These are phyloP conservation scores for Colletotrichum cuscutae DNA, from an alignment of 2,329 filamentous ascomycete genomes.

Conservation along the genomic window DNA sequence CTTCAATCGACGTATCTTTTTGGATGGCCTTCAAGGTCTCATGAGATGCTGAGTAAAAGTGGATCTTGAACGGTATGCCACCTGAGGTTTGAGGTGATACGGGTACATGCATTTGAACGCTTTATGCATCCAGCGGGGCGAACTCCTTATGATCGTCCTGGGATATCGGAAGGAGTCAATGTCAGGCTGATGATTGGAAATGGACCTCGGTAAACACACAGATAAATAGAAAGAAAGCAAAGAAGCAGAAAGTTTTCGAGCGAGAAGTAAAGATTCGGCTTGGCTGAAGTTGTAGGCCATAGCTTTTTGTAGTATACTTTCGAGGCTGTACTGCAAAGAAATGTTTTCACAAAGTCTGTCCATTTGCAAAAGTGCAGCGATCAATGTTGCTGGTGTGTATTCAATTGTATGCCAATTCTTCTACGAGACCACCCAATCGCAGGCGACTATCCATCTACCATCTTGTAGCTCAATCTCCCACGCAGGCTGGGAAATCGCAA, in stretches of 20 bases:
- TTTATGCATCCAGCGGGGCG: background rate
- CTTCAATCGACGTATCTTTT: background rate
- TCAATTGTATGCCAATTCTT: too few relatives aligned
- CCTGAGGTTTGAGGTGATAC: too few relatives aligned
- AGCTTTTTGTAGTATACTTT: background rate
- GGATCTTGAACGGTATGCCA: too few relatives aligned
- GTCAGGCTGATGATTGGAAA: background rate
- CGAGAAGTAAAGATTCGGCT: background rate
- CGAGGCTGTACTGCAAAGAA: background rate
- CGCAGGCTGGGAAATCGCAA: constrained; percentile 47
- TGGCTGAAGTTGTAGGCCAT: too few relatives aligned
- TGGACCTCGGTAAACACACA: too few relatives aligned
- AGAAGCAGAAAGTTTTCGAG: too few relatives aligned
- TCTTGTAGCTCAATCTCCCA: constrained; percentile 51
- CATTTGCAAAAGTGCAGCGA: background rate
- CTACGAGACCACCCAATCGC: constrained; percentile 45
- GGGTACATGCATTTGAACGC: background rate
- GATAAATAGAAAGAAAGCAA: too few relatives aligned
- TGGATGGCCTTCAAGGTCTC: background rate
- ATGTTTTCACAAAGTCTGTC: background rate
- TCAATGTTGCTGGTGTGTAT: background rate
- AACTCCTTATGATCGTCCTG: too few relatives aligned
- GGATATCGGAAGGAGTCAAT: too few relatives aligned
- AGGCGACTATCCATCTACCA: constrained; percentile 48
- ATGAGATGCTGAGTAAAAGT: background rate